phyloP scores from a whole-genome alignment of 305 asterid genomes.

The Monarda citriodora region DNA sequence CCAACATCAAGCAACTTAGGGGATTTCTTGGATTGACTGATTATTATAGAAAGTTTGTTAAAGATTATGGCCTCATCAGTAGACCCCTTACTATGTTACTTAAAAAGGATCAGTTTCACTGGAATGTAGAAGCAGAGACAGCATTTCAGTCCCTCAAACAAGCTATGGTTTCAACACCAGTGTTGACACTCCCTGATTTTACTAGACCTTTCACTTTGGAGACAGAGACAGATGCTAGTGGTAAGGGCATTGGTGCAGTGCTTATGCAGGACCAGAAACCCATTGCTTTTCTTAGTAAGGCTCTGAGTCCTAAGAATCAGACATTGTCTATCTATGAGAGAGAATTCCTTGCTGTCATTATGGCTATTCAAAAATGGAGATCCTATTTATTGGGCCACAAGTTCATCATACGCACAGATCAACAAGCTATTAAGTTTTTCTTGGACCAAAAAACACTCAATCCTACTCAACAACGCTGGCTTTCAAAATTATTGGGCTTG shows the following conservation, averaged over 20 bases:
- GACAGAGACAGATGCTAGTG: background rate
- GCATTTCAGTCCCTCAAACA: no score
- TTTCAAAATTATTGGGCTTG: no score
- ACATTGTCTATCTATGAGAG: slow-evolving; percentile 9
- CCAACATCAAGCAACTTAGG: background rate
- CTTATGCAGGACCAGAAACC: background rate
- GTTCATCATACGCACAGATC: no score
- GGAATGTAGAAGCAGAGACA: no score
- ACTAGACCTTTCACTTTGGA: background rate
- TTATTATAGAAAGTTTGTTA: background rate
- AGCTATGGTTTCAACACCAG: background rate
- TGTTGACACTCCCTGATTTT: background rate
- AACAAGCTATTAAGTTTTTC: no score
- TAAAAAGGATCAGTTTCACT: no score
- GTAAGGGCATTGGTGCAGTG: background rate
- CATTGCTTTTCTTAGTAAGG: background rate
- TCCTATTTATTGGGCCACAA: no score
- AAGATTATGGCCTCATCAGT: no score
- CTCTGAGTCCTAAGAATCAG: background rate
- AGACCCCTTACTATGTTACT: no score
- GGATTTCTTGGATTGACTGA: background rate
- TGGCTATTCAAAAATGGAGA: no score
- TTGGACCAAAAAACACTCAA: no score
- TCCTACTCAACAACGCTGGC: no score
- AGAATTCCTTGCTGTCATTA: slow-evolving; percentile 2